Percentiles rank a stretch among this genome's conserved stretches.
Evolutionary conservation across 2,329 filamentous ascomycete genomes (phyloP).

Genomic region (Ophiostoma himal-ulmi): DNA sequence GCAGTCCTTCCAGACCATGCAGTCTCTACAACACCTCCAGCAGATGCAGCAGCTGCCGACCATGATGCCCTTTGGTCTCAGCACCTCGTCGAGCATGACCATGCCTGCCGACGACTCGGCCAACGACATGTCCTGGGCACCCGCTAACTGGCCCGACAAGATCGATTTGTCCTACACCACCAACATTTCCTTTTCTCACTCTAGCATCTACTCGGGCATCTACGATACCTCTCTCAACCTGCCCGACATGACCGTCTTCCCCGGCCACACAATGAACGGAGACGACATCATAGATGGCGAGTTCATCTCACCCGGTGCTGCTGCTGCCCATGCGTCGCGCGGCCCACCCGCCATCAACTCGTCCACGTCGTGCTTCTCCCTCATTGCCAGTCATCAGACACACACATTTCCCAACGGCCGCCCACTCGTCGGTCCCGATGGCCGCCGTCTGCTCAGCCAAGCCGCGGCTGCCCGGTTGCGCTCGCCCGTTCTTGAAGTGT

Average conservation of each 20-base stretch:
- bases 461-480: slow-evolving; percentile 7
- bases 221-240: not conserved
- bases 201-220: not conserved
- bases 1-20: not conserved
- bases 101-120: not conserved
- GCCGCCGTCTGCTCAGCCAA: slow-evolving; percentile 17
- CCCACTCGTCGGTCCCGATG: slow-evolving; percentile 10
- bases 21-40: not conserved
- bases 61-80: slow-evolving; percentile 5
- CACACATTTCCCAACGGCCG: slow-evolving; percentile 13
- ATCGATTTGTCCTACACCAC: not conserved
- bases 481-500: slow-evolving; percentile 20
- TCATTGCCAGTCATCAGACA: not conserved
- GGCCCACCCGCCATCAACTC: not conserved
- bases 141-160: not conserved
- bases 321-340: not conserved
- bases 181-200: not conserved
- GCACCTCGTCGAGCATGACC: not conserved
- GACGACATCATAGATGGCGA: slow-evolving; percentile 14
- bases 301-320: not conserved
- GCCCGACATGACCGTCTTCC: not conserved
- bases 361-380: not conserved
- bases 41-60: not conserved
- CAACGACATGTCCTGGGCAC: slow-evolving; percentile 9
- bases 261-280: not conserved